Conservation (phyloP, 139 green algal genomes). For the Prasinococcaceae sp. region DNA sequence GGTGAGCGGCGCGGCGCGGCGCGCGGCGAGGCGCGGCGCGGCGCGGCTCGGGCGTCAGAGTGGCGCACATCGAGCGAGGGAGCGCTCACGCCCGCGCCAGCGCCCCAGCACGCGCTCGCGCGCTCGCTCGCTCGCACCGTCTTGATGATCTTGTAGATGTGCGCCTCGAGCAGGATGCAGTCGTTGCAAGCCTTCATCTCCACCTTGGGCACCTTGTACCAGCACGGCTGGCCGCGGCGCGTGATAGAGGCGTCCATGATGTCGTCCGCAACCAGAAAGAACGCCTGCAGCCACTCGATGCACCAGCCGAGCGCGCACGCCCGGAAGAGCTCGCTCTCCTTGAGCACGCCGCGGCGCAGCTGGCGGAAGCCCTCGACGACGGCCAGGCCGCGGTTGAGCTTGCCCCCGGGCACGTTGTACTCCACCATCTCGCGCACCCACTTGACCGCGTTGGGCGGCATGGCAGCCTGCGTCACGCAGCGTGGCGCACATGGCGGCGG, state of each 20-base stretch:
- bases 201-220: constrained; percentile 81
- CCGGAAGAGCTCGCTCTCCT: constrained; percentile 46
- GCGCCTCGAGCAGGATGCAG: constrained; percentile 86
- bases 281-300: constrained; percentile 95
- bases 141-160: constrained; percentile 83
- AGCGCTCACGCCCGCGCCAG: too few species aligned
- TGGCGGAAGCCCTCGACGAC: constrained; percentile 56
- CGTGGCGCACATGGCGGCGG: too few species aligned
- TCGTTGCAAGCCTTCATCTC: constrained; percentile 93
- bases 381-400: constrained; percentile 93
- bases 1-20: too few species aligned
- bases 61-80: too few species aligned
- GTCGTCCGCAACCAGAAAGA: constrained; percentile 96
- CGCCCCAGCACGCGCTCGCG: too few species aligned
- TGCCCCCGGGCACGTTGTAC: constrained; percentile 54
- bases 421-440: too few species aligned
- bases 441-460: too few species aligned
- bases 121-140: too few species aligned
- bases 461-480: too few species aligned
- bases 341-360: constrained; percentile 28
- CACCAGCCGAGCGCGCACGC: constrained; percentile 86
- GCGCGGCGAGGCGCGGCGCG: too few species aligned
- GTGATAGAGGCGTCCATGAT: constrained; percentile 98
- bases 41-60: too few species aligned
- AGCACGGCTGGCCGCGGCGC: constrained; percentile 88